Percentiles rank a stretch among this genome's conserved stretches.
Conservation (phyloP, 148 eudicot genomes). For the Heliamphora exappendiculata region DNA sequence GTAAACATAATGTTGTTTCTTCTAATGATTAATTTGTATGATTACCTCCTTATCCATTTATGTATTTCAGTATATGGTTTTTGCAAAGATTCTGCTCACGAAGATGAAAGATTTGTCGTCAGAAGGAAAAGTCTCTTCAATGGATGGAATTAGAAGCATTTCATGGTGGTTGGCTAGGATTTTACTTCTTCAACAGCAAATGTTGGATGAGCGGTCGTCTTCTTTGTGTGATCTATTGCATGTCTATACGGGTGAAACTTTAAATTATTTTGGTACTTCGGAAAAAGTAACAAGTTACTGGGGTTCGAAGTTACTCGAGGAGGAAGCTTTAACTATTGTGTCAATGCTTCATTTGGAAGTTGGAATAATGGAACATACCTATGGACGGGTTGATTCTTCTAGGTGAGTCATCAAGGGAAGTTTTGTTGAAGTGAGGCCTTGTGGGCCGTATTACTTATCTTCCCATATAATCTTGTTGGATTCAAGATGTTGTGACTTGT, state of each 20-base stretch:
- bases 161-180: conserved; percentile 87
- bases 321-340: conserved; percentile 54
- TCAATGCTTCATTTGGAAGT: conserved; percentile 69
- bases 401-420: conserved; percentile 27
- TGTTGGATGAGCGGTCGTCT: conserved; percentile 71
- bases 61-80: conserved; percentile 60
- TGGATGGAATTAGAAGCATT: conserved; percentile 48
- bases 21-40: neutral
- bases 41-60: neutral
- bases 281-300: conserved; percentile 64
- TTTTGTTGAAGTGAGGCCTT: neutral
- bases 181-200: conserved; percentile 61
- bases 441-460: neutral
- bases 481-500: neutral
- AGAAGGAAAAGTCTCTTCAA: conserved; percentile 25
- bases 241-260: conserved; percentile 52
- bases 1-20: neutral
- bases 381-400: conserved; percentile 69
- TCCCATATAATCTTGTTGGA: neutral
- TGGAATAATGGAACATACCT: conserved; percentile 64
- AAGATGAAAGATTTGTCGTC: conserved; percentile 50
- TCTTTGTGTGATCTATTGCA: conserved; percentile 68
- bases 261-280: conserved; percentile 41
- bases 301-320: conserved; percentile 37
- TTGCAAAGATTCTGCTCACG: conserved; percentile 71